A percentile compares a stretch with the other conserved stretches of the same genome.
phyloP scores from a whole-genome alignment of 2,329 filamentous ascomycete species.

The Arachnomyces sp. region DNA sequence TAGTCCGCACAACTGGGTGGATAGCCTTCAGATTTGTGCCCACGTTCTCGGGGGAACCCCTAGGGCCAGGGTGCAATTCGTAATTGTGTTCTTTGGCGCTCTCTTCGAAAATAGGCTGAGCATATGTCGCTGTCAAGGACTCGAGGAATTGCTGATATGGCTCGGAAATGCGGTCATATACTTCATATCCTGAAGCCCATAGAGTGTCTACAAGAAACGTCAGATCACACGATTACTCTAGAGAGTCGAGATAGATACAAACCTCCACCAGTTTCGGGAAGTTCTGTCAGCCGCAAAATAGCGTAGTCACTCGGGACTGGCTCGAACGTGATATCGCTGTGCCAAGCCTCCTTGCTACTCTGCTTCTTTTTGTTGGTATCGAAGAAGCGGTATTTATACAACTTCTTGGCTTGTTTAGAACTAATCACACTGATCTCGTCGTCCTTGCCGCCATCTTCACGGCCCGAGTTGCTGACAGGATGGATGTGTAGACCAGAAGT shows the following conservation, averaged over 20 bases:
- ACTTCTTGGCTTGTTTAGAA: conserved; percentile 31
- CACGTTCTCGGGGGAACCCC: conserved; percentile 50
- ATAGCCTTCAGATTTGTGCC: conserved; percentile 43
- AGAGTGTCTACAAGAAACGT: conserved; percentile 28
- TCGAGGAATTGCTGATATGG: conserved; percentile 33
- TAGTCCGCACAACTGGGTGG: conserved; percentile 43
- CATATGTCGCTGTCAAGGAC: conserved; percentile 30
- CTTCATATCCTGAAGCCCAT: conserved; percentile 37
- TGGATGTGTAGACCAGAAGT: conserved; percentile 41
- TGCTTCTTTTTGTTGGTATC: conserved; percentile 18
- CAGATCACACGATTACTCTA: too few species aligned
- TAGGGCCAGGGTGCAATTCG: conserved; percentile 20
- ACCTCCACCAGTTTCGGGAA: conserved; percentile 37
- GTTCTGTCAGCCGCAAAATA: conserved; percentile 36
- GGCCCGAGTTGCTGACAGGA: conserved; percentile 41
- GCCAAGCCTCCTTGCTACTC: conserved; percentile 34
- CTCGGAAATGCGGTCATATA: conserved; percentile 34
- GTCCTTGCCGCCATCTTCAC: conserved; percentile 39
- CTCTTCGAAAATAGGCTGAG: conserved; percentile 24
- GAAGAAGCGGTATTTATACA: conserved; percentile 29
- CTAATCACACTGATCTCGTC: conserved; percentile 45
- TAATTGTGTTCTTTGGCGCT: conserved; percentile 24
- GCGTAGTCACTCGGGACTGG: conserved; percentile 41
- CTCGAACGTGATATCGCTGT: conserved; percentile 45
- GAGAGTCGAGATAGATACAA: neutral